A percentile compares a stretch with the other conserved stretches of the same genome.
Evolutionary conservation across 768 basidiomycete genomes (phyloP).

Genomic region (Pulveroboletus sp.): DNA sequence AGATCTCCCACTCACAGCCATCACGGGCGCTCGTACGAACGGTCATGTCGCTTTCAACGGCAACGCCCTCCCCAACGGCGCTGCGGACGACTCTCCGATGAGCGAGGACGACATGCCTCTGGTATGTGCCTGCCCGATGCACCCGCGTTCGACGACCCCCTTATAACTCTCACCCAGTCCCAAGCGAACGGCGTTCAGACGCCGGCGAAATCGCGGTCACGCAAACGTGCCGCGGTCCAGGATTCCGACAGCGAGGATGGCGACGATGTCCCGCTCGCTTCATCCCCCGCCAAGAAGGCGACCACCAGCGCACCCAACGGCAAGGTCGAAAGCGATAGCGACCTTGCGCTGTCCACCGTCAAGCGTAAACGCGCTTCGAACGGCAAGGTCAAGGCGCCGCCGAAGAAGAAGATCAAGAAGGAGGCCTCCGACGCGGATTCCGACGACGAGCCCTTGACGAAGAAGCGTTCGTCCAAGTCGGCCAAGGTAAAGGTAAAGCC

Average conservation of each 20-base stretch:
- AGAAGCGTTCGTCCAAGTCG: constrained; percentile 23
- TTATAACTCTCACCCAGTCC: constrained; percentile 40
- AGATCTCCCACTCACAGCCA: constrained; percentile 45
- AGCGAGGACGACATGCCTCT: constrained; percentile 72
- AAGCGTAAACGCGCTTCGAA: constrained; percentile 46
- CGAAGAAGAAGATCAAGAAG: constrained; percentile 63
- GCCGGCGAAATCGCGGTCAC: constrained; percentile 25
- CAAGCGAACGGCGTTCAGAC: constrained; percentile 50
- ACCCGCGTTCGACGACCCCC: constrained; percentile 9
- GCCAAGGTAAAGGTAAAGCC: constrained; percentile 40
- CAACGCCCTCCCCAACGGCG: constrained; percentile 37
- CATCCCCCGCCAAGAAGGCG: constrained; percentile 60
- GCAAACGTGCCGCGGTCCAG: constrained; percentile 55
- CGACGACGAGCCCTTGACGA: constrained; percentile 34
- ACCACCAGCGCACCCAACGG: constrained; percentile 36
- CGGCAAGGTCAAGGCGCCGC: constrained; percentile 49
- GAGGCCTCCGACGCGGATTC: constrained; percentile 34
- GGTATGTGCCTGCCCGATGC: constrained; percentile 39
- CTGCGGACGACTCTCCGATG: constrained; percentile 45
- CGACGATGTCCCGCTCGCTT: constrained; percentile 68
- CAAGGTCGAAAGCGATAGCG: constrained; percentile 37
- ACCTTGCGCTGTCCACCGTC: constrained; percentile 40
- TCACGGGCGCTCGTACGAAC: constrained; percentile 41
- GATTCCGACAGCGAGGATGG: constrained; percentile 59
- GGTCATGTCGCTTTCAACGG: constrained; percentile 44